Evolutionary conservation across 2,329 filamentous ascomycete species (phyloP), one percentile per base, ranked within the genome.

Genomic region (Xylariales sp.): DNA sequence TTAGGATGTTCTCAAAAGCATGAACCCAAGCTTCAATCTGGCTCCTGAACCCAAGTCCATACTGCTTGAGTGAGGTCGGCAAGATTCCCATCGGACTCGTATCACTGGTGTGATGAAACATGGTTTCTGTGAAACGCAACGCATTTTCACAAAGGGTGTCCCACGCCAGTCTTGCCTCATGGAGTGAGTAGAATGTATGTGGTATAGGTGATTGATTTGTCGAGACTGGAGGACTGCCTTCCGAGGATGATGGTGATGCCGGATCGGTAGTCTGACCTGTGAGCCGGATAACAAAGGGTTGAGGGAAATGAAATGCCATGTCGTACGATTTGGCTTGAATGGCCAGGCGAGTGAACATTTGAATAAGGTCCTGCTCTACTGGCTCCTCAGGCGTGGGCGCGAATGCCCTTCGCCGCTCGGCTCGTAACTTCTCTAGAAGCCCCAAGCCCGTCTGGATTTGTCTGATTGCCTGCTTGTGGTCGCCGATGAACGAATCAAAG

Each of bases 241-340:
- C 68, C 1, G 72, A 69, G n/a, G n/a, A n/a, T 3, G 61, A 58
- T 1, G 73, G 66, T 3, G 71, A 70, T 8, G 67, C 48, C 48
- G 63, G 54, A 33, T 63, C 53, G 44, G 52, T 48, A 21, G 50
- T 40, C 33, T 61, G 46, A 46, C 70, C 63, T 1, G 68, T 69
- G 8, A 77, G 63, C 5, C 69, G 69, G 45, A 82, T 76, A 5
- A 82, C 77, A 42, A 73, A 80, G 1, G 78, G 78, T 21, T 78
- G 68, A 1, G 78, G 78, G 45, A 82, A 82, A 55, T 83, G 79
- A 52, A 82, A 83, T 22, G 79, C 79, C 76, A 82, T 78, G 51
- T 82, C 79, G 54, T 83, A 83, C 1, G 78, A 81, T 53, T 82
- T 83, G 31, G 79, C 79, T 55, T 82, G 79, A 31, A 82, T 79